These are phyloP conservation scores for Gynostemma pentaphyllum DNA, from an alignment of 306 rosid species.

Conservation along the genomic window DNA sequence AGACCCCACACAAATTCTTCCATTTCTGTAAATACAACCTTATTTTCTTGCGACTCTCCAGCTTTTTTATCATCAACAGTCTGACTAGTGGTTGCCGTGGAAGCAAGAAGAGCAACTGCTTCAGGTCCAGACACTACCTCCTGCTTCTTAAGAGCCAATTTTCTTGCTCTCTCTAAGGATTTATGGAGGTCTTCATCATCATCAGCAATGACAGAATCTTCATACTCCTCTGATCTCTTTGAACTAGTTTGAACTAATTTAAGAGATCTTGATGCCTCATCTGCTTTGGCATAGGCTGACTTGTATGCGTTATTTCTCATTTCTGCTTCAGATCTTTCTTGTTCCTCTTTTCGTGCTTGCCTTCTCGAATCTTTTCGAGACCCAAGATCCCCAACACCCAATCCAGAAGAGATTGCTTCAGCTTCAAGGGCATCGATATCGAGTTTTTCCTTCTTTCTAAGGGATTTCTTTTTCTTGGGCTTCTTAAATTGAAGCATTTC, in stretches of 20 bases:
- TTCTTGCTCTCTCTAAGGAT: constrained; percentile 71
- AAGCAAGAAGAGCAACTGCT: constrained; percentile 65
- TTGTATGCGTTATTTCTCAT: constrained; percentile 67
- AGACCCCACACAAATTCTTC: constrained; percentile 97
- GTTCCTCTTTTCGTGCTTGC: constrained; percentile 56
- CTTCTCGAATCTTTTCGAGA: constrained; percentile 59
- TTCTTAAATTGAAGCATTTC: constrained; percentile 82
- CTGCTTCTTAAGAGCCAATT: constrained; percentile 62
- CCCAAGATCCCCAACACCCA: constrained; percentile 90
- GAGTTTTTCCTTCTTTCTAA: constrained; percentile 85
- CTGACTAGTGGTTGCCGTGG: constrained; percentile 34
- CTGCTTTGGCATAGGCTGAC: constrained; percentile 81
- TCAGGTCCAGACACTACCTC: constrained; percentile 56
- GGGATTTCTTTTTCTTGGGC: constrained; percentile 88
- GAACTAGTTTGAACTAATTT: constrained; percentile 44
- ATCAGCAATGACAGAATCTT: constrained; percentile 41
- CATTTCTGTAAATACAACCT: constrained; percentile 91
- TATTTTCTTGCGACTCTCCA: constrained; percentile 65
- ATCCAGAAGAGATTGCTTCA: constrained; percentile 82
- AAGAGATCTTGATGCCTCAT: constrained; percentile 74
- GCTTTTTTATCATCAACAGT: constrained; percentile 37
- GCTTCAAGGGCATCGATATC: constrained; percentile 90
- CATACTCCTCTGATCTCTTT: constrained; percentile 48
- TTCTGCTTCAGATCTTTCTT: constrained; percentile 69
- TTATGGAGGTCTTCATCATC: constrained; percentile 85